Base-by-base conservation (phyloP, 2,329 filamentous ascomycete genomes). In the Xylaria polymorpha region DNA sequence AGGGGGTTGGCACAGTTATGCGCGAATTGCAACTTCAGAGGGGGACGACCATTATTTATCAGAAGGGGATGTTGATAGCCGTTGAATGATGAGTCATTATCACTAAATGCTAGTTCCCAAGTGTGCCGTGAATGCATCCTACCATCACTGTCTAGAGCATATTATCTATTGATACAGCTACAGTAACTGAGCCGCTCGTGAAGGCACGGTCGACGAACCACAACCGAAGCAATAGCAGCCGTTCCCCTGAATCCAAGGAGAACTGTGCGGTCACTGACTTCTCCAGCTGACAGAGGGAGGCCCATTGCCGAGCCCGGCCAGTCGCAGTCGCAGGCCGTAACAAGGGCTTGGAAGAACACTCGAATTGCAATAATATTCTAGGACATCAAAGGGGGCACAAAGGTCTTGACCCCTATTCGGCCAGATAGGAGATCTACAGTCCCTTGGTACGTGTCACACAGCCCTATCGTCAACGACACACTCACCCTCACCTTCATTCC, bases 41-140 rank as follows among this genome's bases (percentile, higher is more conserved):
- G 22, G 37, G 18, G 15, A 62, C 22, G 22, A 8, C 9, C 25
- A 25, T 25, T 10, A 37, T 63, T 20, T 32, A 61, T 22, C 15
- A 53, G 12, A 39, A n/a, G 39, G 4, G 4, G 35, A 20, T 35
- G 35, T 53, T 32, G 22, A 5, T 61, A 53, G 48, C 9, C 2
- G 44, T 20, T 39, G 35, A 61, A 61, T 53, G 20, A 43, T 29
- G 18, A 61, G 15, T 43, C 32, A 20, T 7, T 61, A 2, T 43
- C 59, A 48, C 59, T 43, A 14, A 51, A 61, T 41, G 25, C 59
- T 8, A 18, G n/a, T 41, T 51, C 44, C 44, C 3, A 22, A 22
- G 0, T 56, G 12, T 8, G 3, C 9, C 7, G 35, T 39, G 53
- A 39, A 20, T 14, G 9, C n/a, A 39, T 18, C 9, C 29, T n/a